Evolutionary conservation across 805 yeast genomes (phyloP), one percentile per base, ranked within the genome.

Genomic region (Saccharomycopsis sp.): DNA sequence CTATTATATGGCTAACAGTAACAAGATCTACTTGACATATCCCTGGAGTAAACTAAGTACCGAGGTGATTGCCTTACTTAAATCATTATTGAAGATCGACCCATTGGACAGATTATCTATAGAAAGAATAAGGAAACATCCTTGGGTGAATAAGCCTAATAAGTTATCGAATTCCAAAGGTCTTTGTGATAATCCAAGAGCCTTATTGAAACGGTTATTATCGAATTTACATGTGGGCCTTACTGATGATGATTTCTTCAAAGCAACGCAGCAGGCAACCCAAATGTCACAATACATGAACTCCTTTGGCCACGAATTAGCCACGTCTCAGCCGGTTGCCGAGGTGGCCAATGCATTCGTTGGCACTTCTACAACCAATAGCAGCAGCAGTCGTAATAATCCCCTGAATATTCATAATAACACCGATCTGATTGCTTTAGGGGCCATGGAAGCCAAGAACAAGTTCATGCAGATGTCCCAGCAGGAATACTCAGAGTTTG

Each of bases 31-130:
- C 17, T 63, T 73, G 41, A 64, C 71, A 9, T 75, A 76, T 8
- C 84, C 86, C 0, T 85, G 91, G 90, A 71, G 73, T 15, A 76
- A 72, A 60, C 68, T 85, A 23, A 78, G 82, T 7, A 70, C 79
- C 0, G 72, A 71, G 7, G 79, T 78, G 1, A 62, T 83, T 34
- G 79, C 86, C 14, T 62, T 86, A 15, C 63, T 86, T 53, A 70
- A 85, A 55, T 77, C 80, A 56, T 70, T 85, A 24, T 64, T 86
- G 63, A 80, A 78, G 57, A 76, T 81, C 0, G 72, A 79, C 34
- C 80, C 85, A 1, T 65, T 60, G 1, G 69, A 73, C 47, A 70
- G 91, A 65, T 69, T 75, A 2, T 63, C 74, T 0, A 58, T 83
- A 53, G 70, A 69, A 0, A 71, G 67, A n/a, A 69, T 84, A 2